Base-by-base conservation (phyloP, 1,139 yeast species). In the Yamadazyma jaroonii region DNA sequence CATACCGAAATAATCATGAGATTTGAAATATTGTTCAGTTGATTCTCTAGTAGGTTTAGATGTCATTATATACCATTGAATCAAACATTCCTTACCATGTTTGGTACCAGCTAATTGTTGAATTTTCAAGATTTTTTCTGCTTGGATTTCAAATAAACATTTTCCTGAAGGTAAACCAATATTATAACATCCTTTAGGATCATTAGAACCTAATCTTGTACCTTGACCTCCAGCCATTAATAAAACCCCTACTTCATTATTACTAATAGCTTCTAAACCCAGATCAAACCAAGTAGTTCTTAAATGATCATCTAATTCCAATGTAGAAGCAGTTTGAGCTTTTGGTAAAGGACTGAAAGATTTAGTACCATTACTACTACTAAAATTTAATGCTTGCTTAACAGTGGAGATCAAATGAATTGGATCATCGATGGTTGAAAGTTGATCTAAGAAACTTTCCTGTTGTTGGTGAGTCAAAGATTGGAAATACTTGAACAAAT, bases 161-260 rank as follows among this genome's bases (percentile, higher is more conserved):
- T 86, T 87, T 29, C 73, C 70, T 2, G 96, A 86, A 1, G 97
- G 97, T 36, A 94, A 73, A 0, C 84, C 82, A 43, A 94, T 83
- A 56, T 92, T 78, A 60, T 79, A 92, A 62, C 97, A 90, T 1
- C 99, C 99, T 62, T 92, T 92, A 31, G 99, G 99, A 24, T 68
- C 80, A 11, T 79, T 66, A 2, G 96, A 87, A 1, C 98, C 98
- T 41, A 92, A 71, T 46, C 99, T 74, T 3, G 97, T 84, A 23
- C 98, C 99, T 62, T 92, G 98, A 38, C 99, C 99, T 40, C 98
- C 99, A 9, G 98, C 97, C 84, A 92, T 82, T 40, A 92, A 72
- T 32, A 92, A 72, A 7, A 92, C 92, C 20, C 89, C 98, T 14
- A 90, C 97, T 53, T 84, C 78, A 48, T 84, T 84, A 21, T 67